Percentiles rank a stretch among this genome's conserved stretches.
Conservation (phyloP, 1,139 yeast genomes). For the Zhuliangozyma blackwelliae region DNA sequence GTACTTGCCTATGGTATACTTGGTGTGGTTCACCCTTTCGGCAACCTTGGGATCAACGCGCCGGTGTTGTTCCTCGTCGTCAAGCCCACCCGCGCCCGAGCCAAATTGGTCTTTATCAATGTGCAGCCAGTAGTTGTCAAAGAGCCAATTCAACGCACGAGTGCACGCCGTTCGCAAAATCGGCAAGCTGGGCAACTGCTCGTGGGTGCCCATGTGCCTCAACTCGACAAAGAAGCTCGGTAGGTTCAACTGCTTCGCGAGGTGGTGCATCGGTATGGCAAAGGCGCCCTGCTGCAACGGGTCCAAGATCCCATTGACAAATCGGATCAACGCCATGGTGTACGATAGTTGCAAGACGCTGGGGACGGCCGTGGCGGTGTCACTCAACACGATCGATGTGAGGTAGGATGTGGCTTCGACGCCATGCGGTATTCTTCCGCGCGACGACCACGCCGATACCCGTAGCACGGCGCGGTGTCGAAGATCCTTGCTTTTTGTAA, state of each 20-base stretch:
- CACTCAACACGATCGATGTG: constrained; percentile 47
- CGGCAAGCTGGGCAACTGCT: constrained; percentile 66
- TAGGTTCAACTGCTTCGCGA: constrained; percentile 66
- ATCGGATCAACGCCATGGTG: constrained; percentile 75
- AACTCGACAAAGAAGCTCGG: constrained; percentile 87
- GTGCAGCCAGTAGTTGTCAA: constrained; percentile 67
- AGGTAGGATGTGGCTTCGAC: constrained; percentile 57
- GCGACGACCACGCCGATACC: constrained; percentile 40
- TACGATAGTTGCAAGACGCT: constrained; percentile 47
- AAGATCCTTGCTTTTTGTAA: constrained; percentile 19
- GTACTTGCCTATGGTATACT: constrained; percentile 2
- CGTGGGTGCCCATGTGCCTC: constrained; percentile 92
- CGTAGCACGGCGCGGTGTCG: constrained; percentile 34
- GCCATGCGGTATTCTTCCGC: constrained; percentile 46
- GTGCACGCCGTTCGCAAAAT: constrained; percentile 55
- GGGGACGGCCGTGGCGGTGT: constrained; percentile 18
- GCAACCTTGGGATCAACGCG: not conserved
- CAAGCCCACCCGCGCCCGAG: not conserved
- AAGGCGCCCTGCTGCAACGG: constrained; percentile 75
- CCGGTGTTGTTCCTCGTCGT: constrained; percentile 13
- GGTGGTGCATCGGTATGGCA: constrained; percentile 72
- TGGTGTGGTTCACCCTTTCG: constrained; percentile 1
- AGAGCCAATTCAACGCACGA: constrained; percentile 73
- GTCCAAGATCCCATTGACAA: constrained; percentile 89
- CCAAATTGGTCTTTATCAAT: constrained; percentile 21